Evolutionary conservation across 2,329 filamentous ascomycete genomes (phyloP), one percentile per base, ranked within the genome.

Genomic region (Aspergillus sp.): DNA sequence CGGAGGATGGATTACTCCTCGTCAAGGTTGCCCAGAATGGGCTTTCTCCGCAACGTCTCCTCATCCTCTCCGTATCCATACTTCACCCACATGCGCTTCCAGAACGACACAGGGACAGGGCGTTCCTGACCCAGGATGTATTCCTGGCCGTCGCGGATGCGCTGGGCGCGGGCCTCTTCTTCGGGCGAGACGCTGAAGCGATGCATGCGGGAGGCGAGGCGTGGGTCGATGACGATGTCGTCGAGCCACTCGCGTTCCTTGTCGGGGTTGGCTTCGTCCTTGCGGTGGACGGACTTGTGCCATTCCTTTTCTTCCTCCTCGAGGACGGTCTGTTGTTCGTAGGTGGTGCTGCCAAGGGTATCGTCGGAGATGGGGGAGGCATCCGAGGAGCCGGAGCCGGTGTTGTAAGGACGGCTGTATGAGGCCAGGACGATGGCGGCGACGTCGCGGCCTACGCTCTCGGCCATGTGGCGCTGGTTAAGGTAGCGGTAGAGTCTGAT

Each of bases 401-500:
- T 70, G n/a, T 68, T 59, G 65, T 80, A 82, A 5, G 78, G 76
- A 44, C 79, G 71, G 57, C 70, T 70, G 38, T 70, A 69, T n/a
- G 74, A 71, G 30, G 79, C 80, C 39, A 97, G 86, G 61, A 96
- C 94, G 38, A 90, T 88, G 38, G 92, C 90, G 0, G 94, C 94
- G 17, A 96, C 92, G 65, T 97, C 88, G 44, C 91, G 88, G 54
- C 95, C 95, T 62, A 97, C 88, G 49, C 88, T 84, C 72, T 99
- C 94, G 64, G 94, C 94, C n/a, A 96, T 83, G 64, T 86, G 80
- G 57, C 95, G 89, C 62, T 76, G 88, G 75, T 89, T 96, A 62
- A 99, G 82, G 83, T 93, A 99, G 65, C 95, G 90, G 71, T 90
- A 90, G 62, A 98, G 83, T 62, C 95, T 89, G 65, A 88, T 90